Base-by-base conservation (phyloP, 2,329 filamentous ascomycete genomes). In the Clathrospora elynae region DNA sequence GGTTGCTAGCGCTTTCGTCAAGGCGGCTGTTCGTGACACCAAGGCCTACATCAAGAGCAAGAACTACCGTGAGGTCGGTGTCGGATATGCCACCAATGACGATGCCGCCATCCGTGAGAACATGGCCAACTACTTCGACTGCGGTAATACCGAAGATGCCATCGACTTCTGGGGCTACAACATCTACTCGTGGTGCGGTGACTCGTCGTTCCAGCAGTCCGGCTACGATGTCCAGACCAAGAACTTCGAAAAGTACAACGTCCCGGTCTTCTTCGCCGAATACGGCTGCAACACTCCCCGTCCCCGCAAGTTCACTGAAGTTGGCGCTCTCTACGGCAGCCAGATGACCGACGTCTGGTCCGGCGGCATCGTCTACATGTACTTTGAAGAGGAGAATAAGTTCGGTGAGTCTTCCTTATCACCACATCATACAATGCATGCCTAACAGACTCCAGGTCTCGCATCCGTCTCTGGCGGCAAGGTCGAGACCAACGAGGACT, bases 81-180 rank as follows among this genome's bases (percentile, higher is more conserved):
- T 99, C 42, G 93, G 93, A 44, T 99, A 99, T 68, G 93, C 93
- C 56, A 93, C 93, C 73, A 93, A 95, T 73, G 93, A 97, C 61
- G 91, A 96, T 71, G 80, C 84, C 26, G 79, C 83, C 14, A 95
- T 96, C 61, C 88, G 93, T 71, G 79, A 79, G 55, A 78, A 90
- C 63, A 83, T 97, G 66, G 88, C 90, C 58, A 77, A 90, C 68
- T 99, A 95, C 81, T 96, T 99, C 77, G 91, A 96, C 80, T 99
- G 93, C 68, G 88, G 91, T 48, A 68, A 77, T 47, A 12, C 37
- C 22, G 75, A 77, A 6, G 73, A 74, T 65, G 72, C 87, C 49
- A 96, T 97, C 56, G 93, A 99, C 74, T 97, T 95, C 79, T 99
- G 91, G 88, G 93, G 93, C 46, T 97, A 97, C 86, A 99, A 99